Evolutionary conservation across 345 rosid species (phyloP), one percentile per base, ranked within the genome.

Genomic region (Populus euphratica): DNA sequence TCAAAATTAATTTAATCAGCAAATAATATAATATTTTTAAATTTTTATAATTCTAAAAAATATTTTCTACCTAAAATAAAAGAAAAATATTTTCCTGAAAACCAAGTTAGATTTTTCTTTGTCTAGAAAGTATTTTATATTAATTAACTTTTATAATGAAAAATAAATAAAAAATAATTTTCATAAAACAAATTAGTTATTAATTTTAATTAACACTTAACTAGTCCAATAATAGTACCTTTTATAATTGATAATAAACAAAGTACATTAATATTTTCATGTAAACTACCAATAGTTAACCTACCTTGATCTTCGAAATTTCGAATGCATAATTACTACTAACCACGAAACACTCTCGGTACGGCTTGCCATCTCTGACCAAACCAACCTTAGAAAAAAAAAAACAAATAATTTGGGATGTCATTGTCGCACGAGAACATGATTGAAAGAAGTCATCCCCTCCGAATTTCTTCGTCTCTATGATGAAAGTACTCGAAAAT

Each of bases 41-140:
- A 2, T 4, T 33, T 33, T 33, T 33, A 33, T 5, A 33, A 33
- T 33, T 33, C 5, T 33, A 0, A 0, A 33, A 4, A 33, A 0
- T 33, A 0, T 33, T 33, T 33, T 33, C 0, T 0, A 0, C 0
- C 5, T 3, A 33, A 33, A 33, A 33, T 33, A 33, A 33, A 33
- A 33, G 5, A 0, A 33, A 33, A 33, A 33, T 0, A 33, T 0
- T 33, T 33, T 33, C 0, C 4, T 33, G 5, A 0, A 33, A 33
- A 33, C 35, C 0, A 33, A 33, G 0, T 5, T 0, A 33, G 2
- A 4, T 33, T 33, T 4, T 31, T 33, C 0, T 33, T 33, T 4
- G 0, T 3, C 5, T 2, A 0, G 0, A 33, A 33, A 33, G 0
- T 33, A 3, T 33, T 33, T 33, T 4, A 4, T 33, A 0, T 33